A percentile compares a stretch with the other conserved stretches of the same genome.
phyloP scores from a whole-genome alignment of 2,329 filamentous ascomycete genomes.

The Atkinsonella texensis region DNA sequence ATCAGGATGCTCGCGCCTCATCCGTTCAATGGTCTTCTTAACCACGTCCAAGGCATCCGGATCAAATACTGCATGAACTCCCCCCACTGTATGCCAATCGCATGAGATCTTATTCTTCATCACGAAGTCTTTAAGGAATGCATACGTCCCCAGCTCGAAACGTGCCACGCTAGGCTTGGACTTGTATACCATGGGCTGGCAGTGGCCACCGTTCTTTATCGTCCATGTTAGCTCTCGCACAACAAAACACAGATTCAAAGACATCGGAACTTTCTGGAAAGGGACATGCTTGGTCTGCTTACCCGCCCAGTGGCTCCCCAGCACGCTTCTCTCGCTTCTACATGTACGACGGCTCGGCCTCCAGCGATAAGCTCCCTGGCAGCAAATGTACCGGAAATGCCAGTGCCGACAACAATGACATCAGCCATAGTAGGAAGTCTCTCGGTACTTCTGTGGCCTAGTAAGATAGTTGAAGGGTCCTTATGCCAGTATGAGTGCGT shows the following conservation, averaged over 20 bases:
- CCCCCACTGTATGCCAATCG: constrained; percentile 53
- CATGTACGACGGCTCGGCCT: constrained; percentile 49
- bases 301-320: constrained; percentile 76
- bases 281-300: constrained; percentile 20
- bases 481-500: constrained; percentile 64
- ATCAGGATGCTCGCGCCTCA: constrained; percentile 40
- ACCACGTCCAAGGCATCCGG: constrained; percentile 41
- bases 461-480: constrained; percentile 49
- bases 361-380: constrained; percentile 47
- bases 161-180: constrained; percentile 46
- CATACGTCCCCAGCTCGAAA: constrained; percentile 63
- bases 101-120: constrained; percentile 47
- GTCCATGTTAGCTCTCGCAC: not conserved
- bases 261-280: not conserved
- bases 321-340: constrained; percentile 70
- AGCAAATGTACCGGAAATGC: constrained; percentile 64
- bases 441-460: constrained; percentile 55
- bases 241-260: too few relatives aligned
- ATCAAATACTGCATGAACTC: constrained; percentile 52
- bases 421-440: constrained; percentile 51
- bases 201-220: constrained; percentile 57
- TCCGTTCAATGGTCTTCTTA: constrained; percentile 33
- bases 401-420: constrained; percentile 61
- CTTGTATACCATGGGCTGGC: constrained; percentile 58
- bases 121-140: constrained; percentile 46